Percentiles rank a stretch among this genome's conserved stretches.
These are phyloP conservation scores for Peronosclerospora sorghi DNA, from an alignment of 352 stramenopile genomes.

Conservation along the genomic window DNA sequence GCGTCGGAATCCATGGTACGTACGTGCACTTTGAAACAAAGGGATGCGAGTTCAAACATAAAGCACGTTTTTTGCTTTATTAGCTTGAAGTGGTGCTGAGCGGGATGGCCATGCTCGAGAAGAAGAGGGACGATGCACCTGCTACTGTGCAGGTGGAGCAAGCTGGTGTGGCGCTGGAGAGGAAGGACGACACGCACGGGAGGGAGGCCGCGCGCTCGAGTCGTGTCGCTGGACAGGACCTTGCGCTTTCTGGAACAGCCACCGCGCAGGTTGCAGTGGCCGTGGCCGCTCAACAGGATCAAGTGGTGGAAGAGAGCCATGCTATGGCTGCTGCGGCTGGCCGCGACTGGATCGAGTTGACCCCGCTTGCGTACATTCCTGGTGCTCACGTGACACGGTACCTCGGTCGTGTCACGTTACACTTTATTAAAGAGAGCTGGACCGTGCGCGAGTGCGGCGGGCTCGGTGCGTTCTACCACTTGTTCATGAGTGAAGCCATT, in stretches of 20 bases:
- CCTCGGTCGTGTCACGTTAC: conserved; percentile 75
- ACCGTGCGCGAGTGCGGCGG: conserved; percentile 80
- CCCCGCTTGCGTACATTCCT: conserved; percentile 69
- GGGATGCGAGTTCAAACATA: too few relatives aligned
- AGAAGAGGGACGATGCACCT: conserved; percentile 31
- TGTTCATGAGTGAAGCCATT: conserved; percentile 82
- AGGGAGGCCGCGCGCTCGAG: neutral
- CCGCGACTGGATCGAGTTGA: conserved; percentile 80
- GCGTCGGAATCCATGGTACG: conserved; percentile 75
- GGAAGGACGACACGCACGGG: conserved; percentile 13
- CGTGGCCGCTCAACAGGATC: too few relatives aligned
- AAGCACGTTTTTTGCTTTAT: neutral
- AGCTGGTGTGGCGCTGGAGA: conserved; percentile 29
- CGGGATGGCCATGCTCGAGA: conserved; percentile 65
- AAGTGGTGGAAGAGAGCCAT: too few relatives aligned
- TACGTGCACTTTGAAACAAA: too few relatives aligned
- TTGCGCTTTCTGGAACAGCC: conserved; percentile 25
- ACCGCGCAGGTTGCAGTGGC: too few relatives aligned
- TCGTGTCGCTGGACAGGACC: conserved; percentile 14
- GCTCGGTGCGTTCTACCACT: conserved; percentile 77
- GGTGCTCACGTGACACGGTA: conserved; percentile 61
- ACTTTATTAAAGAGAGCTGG: conserved; percentile 88
- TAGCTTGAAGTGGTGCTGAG: conserved; percentile 81
- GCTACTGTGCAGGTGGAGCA: conserved; percentile 41
- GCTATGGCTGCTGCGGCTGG: conserved; percentile 21